These are phyloP conservation scores for Phytopythium delawarense DNA, from an alignment of 352 stramenopile genomes.

Conservation along the genomic window DNA sequence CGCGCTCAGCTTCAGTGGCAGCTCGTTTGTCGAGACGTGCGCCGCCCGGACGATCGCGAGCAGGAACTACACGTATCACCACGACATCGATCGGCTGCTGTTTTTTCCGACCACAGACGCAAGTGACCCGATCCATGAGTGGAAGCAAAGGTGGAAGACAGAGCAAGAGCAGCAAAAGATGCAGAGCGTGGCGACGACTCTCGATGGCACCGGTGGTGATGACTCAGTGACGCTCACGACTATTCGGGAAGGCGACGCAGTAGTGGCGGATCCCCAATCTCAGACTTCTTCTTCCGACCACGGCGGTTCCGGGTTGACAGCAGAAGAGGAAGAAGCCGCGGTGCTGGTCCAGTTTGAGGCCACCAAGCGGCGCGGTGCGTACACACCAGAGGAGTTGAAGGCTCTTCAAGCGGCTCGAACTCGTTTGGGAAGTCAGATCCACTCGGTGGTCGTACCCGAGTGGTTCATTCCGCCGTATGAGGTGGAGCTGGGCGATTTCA, in stretches of 20 bases:
- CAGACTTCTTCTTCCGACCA: background rate
- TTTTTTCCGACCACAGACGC: background rate
- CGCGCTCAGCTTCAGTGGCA: constrained; percentile 1
- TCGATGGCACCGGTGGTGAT: background rate
- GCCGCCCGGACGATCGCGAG: background rate
- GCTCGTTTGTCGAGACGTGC: background rate
- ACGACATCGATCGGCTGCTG: constrained; percentile 4
- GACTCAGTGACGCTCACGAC: background rate
- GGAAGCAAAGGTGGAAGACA: background rate
- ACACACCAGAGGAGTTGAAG: background rate
- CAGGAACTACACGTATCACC: constrained; percentile 1
- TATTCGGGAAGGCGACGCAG: background rate
- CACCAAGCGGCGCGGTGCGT: background rate
- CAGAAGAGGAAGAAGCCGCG: background rate
- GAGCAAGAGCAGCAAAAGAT: background rate
- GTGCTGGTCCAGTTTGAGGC: background rate
- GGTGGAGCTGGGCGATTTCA: constrained; percentile 20
- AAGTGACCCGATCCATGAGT: background rate
- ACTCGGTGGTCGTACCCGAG: background rate
- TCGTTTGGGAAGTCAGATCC: background rate
- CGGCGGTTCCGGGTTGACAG: background rate
- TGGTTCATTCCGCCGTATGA: constrained; percentile 34
- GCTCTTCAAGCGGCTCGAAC: background rate
- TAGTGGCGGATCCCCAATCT: background rate
- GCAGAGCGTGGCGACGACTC: background rate